phyloP scores from a whole-genome alignment of 495 filamentous ascomycete species.

The Penicillium cosmopolitanum region DNA sequence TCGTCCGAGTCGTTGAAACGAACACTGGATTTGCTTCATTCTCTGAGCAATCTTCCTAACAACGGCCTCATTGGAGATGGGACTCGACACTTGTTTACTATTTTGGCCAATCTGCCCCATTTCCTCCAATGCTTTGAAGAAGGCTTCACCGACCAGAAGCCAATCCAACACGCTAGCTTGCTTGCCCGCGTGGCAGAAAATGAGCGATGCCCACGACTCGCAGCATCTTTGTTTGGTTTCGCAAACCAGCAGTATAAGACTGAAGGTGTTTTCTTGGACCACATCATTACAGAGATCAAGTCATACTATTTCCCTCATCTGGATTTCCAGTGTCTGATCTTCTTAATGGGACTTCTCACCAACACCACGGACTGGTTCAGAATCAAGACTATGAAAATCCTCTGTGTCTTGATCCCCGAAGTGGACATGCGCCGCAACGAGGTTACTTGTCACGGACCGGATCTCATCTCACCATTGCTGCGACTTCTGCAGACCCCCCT shows the following conservation, averaged over 20 bases:
- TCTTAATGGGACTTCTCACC: conserved; percentile 88
- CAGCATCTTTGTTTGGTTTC: conserved; percentile 66
- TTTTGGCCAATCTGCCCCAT: conserved; percentile 86
- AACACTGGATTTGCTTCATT: conserved; percentile 77
- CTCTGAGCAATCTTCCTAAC: conserved; percentile 76
- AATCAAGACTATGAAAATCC: conserved; percentile 85
- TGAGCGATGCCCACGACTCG: conserved; percentile 54
- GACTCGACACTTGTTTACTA: conserved; percentile 77
- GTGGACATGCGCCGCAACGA: conserved; percentile 93
- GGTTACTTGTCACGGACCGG: conserved; percentile 88
- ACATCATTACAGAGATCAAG: conserved; percentile 75
- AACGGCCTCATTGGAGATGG: conserved; percentile 81
- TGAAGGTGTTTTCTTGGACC: conserved; percentile 74
- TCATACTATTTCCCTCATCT: conserved; percentile 80
- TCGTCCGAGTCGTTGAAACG: conserved; percentile 79
- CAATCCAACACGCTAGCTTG: conserved; percentile 64
- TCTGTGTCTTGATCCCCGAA: conserved; percentile 82
- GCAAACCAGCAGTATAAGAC: conserved; percentile 68
- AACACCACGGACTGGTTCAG: conserved; percentile 90
- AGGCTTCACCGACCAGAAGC: conserved; percentile 53
- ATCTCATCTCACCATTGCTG: conserved; percentile 91
- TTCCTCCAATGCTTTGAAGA: conserved; percentile 82
- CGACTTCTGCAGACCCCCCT: conserved; percentile 90
- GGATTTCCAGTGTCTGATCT: conserved; percentile 83
- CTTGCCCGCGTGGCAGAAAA: conserved; percentile 73